Base-by-base conservation (phyloP, 306 rosid genomes). In the Cucumis sativus region DNA sequence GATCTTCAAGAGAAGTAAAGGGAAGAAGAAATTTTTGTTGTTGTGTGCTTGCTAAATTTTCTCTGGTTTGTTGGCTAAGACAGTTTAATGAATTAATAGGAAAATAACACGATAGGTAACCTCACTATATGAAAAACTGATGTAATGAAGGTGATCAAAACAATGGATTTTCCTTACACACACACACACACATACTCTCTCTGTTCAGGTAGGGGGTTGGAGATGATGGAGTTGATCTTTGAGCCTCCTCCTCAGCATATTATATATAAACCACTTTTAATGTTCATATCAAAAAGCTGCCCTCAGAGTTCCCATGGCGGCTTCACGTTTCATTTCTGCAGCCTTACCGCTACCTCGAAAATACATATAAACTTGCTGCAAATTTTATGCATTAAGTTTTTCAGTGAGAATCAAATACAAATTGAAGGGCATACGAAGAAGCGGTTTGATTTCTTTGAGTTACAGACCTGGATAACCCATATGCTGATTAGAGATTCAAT, bases 281-380 rank as follows among this genome's bases (percentile, higher is more conserved):
- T 81, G 77, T 8, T 5, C 74, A 61, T 52, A 47, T 78, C 68
- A 92, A 62, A 95, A 84, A 49, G 97, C 96, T 49, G 96, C 90
- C 97, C 83, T 91, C 97, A 94, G 79, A 64, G 98, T 85, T 43
- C 88, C 85, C 86, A 92, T 88, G 23, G 97, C 88, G 43, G 99
- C 97, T n/a, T 87, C 86, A 14, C 87, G 96, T 85, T 84, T 92
- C 86, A 87, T 69, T 56, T 80, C 87, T 55, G 83, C 84, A 77
- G 91, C 90, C 88, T 92, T 92, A 76, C 99, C 99, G 40, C 97
- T 95, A 81, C 97, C 96, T 37, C 98, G 95, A 89, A 95, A 95
- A 79, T 95, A 95, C 90, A 86, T 83, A 84, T 88, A 91, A 78
- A 95, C 99, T 95, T 91, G 93, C 97, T 95, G 96, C 88, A 87